Conservation (phyloP, 305 asterid genomes). For the Fraxinus angustifolia region DNA sequence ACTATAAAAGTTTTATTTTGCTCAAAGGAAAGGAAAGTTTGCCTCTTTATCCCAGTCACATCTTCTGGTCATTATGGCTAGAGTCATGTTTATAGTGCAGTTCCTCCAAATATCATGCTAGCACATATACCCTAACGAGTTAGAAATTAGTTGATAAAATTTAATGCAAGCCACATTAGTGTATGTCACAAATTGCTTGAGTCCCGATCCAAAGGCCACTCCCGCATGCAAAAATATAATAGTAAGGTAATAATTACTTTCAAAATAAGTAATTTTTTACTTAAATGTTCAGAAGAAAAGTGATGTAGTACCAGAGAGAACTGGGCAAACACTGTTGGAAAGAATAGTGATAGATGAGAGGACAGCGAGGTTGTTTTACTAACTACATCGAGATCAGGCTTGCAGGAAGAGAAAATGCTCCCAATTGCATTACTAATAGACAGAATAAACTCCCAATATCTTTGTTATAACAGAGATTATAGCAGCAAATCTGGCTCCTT, state of each 20-base stretch:
- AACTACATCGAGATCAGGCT: constrained; percentile 33
- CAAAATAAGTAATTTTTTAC: neutral
- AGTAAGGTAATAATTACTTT: neutral
- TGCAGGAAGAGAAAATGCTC: constrained; percentile 40
- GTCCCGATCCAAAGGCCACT: constrained; percentile 57
- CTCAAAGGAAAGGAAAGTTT: neutral
- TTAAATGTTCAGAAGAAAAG: neutral
- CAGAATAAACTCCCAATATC: constrained; percentile 36
- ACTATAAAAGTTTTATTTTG: neutral
- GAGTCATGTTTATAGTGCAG: constrained; percentile 21
- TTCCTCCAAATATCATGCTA: constrained; percentile 32
- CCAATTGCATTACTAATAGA: constrained; percentile 34
- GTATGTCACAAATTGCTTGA: constrained; percentile 47
- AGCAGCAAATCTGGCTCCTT: constrained; percentile 47
- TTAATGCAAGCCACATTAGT: constrained; percentile 26
- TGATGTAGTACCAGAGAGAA: constrained; percentile 40
- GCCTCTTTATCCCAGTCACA: constrained; percentile 32
- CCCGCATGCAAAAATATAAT: constrained; percentile 21
- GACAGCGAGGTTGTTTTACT: constrained; percentile 30
- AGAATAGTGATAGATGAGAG: constrained; percentile 47
- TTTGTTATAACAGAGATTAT: constrained; percentile 35
- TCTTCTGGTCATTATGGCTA: constrained; percentile 10
- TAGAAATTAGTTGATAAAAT: neutral
- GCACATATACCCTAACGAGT: constrained; percentile 22
- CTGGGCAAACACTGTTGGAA: constrained; percentile 54